Base-by-base conservation (phyloP, 2,329 filamentous ascomycete genomes). In the Cladosporium austrohemisphaericum region DNA sequence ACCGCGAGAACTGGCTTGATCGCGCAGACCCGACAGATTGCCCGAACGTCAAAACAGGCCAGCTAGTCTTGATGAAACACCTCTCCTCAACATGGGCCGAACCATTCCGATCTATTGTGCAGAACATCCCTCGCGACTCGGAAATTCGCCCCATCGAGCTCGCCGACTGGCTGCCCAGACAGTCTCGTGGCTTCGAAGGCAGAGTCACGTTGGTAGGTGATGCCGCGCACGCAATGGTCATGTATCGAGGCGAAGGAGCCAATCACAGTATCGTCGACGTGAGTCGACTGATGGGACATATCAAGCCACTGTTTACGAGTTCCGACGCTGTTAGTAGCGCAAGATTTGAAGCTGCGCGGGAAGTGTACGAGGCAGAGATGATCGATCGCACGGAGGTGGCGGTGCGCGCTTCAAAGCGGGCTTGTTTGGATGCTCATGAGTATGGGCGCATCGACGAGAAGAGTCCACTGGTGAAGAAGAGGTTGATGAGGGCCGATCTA, bases 11-110 rank as follows among this genome's bases (percentile, higher is more conserved):
- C 11, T 60, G 56, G 46, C 51, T 58, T 32, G 55, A 47, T 14
- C 48, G 48, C 3, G 46, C 37, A 5, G 52, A 52, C 23, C 51
- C 55, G 2, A 68, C 73, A 2, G 61, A 68, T 0, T 63, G 76
- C 0, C 78, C 78, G 0, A 53, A 57, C 1, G 66, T 62, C 0
- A 70, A 69, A 6, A 37, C 44, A 9, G 45, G 22, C 13, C 54
- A 50, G 32, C 47, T 49, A 11, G 52, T 44, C 19, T 46, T 55
- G 49, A 57, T 57, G 54, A 53, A 52, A 19, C 32, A 52, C 8
- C 16, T 55, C 13, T 51, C 54, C 10, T 31, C 31, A 4, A 33
- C 52, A 4, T 55, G 54, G 54, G 41, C 50, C 8, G 52, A 53
- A 52, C 54, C 54, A 10, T 56, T 58, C 46, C 48, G 28, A 8